Base-by-base conservation (phyloP, 1,284 basidiomycete species). In the Puccinia novopanici region DNA sequence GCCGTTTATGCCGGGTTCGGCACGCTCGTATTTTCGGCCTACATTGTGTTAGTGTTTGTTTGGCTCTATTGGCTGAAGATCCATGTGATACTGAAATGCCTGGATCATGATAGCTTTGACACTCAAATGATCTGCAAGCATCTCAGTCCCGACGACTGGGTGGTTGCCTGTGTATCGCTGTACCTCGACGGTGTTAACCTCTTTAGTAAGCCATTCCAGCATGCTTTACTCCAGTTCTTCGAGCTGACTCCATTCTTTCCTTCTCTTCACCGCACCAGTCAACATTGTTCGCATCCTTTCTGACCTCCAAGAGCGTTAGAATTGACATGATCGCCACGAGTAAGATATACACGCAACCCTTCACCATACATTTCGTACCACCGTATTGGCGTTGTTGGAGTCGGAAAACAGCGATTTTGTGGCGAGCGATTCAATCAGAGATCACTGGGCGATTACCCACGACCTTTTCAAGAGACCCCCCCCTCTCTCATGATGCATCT, bases 91-190 rank as follows among this genome's bases (percentile, higher is more conserved):
- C 63, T 67, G n/a, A 67, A 67, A 45, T 45, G n/a, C n/a, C 42
- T 48, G 15, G 22, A 42, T 57, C 52, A 22, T 22, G 37, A 42
- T 40, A 79, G 77, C 2, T 79, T 72, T 79, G 77, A 79, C 34
- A 79, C 77, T 61, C 77, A 79, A 63, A 79, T 79, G 77, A 79
- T 79, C 42, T 79, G 77, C 68, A 71, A 79, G 42, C 67, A 79
- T 57, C 68, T 79, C 24, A 79, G 68, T 40, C 77, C 77, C 57
- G 77, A 79, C 30, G 77, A 79, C 30, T 79, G 77, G 77, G 77
- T 79, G 15, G 67, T 79, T 27, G 77, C 67, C 24, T 79, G 77
- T 52, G 68, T 79, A 22, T 79, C 77, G 30, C 68, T 79, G 2
- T 79, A 79, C 30, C 77, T 79, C 17, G 77, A 79, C 59, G 77